phyloP scores from a whole-genome alignment of 306 rosid genomes.

The Amphicarpaea edgeworthii region DNA sequence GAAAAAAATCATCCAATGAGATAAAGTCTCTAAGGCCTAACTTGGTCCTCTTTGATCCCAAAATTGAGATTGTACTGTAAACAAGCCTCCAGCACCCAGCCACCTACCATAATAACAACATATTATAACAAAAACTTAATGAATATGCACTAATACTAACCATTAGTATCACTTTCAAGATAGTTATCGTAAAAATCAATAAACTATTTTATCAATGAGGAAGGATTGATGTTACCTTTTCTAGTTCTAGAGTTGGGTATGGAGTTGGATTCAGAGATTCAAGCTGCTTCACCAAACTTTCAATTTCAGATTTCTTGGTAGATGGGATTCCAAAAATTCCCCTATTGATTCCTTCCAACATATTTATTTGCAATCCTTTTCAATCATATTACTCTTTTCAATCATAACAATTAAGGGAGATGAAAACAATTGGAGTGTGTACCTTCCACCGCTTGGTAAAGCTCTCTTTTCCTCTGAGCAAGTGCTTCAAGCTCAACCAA shows the following conservation, averaged over 20 bases:
- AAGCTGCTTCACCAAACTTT: constrained; percentile 67
- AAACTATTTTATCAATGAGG: not conserved
- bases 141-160: too few species aligned
- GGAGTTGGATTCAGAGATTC: constrained; percentile 84
- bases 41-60: constrained; percentile 89
- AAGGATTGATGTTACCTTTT: constrained; percentile 57
- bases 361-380: constrained; percentile 31
- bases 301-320: constrained; percentile 74
- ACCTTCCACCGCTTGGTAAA: constrained; percentile 75
- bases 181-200: too few species aligned
- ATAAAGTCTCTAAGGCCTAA: constrained; percentile 86
- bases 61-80: constrained; percentile 77
- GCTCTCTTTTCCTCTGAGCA: constrained; percentile 56
- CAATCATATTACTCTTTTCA: constrained; percentile 38
- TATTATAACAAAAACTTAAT: too few species aligned
- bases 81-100: constrained; percentile 85
- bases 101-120: constrained; percentile 53
- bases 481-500: constrained; percentile 61
- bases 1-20: constrained; percentile 80
- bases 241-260: constrained; percentile 64
- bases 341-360: constrained; percentile 69
- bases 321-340: constrained; percentile 86
- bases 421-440: constrained; percentile 8
- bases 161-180: too few species aligned
- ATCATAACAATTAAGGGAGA: not conserved